Percentiles rank a stretch among this genome's conserved stretches.
Evolutionary conservation across 495 filamentous ascomycete species (phyloP).

Genomic region (Talaromyces ruber): DNA sequence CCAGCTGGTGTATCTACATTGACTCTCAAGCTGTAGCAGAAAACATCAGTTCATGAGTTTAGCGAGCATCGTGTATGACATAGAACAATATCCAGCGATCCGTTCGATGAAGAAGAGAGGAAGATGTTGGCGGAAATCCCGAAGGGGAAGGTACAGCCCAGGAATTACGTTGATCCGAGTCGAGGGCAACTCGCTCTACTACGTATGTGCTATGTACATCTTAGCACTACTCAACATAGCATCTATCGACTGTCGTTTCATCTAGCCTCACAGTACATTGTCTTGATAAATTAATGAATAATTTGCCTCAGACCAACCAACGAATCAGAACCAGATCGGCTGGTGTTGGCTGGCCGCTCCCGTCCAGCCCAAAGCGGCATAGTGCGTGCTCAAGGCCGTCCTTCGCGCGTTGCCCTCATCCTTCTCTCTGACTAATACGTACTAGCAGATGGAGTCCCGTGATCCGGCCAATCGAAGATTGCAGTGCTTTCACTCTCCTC

Average conservation of each 20-base stretch:
- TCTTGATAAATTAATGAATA: too few relatives aligned
- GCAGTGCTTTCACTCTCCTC: background rate
- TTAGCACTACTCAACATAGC: too few relatives aligned
- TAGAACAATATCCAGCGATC: too few relatives aligned
- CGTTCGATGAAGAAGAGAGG: background rate
- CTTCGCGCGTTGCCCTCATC: background rate
- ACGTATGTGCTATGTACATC: too few relatives aligned
- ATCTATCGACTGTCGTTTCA: too few relatives aligned
- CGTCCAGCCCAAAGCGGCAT: background rate
- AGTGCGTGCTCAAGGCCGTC: background rate
- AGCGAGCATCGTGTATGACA: too few relatives aligned
- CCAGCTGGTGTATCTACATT: too few relatives aligned
- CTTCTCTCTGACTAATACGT: background rate
- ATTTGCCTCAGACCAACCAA: too few relatives aligned
- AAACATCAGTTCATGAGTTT: too few relatives aligned
- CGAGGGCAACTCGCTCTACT: background rate
- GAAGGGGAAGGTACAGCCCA: background rate
- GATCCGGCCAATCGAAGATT: background rate
- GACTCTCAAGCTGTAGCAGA: too few relatives aligned
- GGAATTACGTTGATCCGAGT: background rate
- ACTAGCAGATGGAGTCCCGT: background rate
- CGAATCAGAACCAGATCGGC: too few relatives aligned
- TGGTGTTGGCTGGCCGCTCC: background rate
- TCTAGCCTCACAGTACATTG: too few relatives aligned
- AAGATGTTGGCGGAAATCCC: background rate